phyloP scores from a whole-genome alignment of 148 eudicot genomes.

The Camellia japonica region DNA sequence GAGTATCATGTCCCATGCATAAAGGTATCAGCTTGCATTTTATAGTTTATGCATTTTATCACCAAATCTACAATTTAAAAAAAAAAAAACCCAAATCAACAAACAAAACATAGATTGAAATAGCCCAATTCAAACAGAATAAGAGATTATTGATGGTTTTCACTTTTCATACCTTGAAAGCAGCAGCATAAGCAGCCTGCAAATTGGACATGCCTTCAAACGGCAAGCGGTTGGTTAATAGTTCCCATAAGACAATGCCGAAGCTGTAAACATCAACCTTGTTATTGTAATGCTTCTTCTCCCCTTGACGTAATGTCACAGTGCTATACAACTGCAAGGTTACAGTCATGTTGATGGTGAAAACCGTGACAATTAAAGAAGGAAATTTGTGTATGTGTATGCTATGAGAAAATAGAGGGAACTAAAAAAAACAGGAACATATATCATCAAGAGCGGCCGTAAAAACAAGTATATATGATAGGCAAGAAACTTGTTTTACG shows the following conservation, averaged over 20 bases:
- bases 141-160: conserved; percentile 8
- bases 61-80: background rate
- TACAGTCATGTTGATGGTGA: conserved; percentile 13
- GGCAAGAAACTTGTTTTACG: background rate
- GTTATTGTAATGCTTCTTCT: conserved; percentile 97
- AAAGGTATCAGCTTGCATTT: background rate
- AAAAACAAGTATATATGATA: background rate
- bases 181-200: conserved; percentile 98
- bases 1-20: background rate
- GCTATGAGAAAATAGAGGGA: background rate
- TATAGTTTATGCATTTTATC: background rate
- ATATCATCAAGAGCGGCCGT: background rate
- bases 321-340: conserved; percentile 83
- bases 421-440: background rate
- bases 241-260: conserved; percentile 93
- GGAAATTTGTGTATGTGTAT: background rate
- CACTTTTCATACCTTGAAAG: conserved; percentile 63
- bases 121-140: conserved; percentile 10
- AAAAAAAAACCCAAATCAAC: too few relatives aligned
- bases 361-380: conserved; percentile 1
- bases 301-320: conserved; percentile 92
- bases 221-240: conserved; percentile 87
- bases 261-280: conserved; percentile 96
- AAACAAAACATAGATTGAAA: background rate
- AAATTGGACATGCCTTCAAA: conserved; percentile 94